Evolutionary conservation across 2,329 filamentous ascomycete species (phyloP), one percentile per base, ranked within the genome.

Genomic region (Cytospora mali): DNA sequence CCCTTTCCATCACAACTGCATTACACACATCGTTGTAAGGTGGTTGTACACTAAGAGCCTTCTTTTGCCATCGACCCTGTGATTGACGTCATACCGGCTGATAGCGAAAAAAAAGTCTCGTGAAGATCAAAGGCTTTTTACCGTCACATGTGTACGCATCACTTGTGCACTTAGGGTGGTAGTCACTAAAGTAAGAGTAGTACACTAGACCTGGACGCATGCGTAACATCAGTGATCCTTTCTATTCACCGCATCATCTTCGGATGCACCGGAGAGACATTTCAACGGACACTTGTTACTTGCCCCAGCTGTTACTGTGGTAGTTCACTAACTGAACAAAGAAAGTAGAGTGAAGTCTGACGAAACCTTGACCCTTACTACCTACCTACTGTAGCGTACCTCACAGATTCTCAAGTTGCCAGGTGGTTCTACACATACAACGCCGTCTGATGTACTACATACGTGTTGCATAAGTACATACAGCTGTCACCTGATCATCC

Each of bases 41-140:
- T n/a, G n/a, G n/a, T n/a, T n/a, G n/a, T n/a, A n/a, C n/a, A n/a
- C n/a, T n/a, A n/a, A n/a, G 50, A 54, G 35, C 27, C 48, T 52
- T 29, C 27, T 10, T 31, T 21, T 11, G 14, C 35, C 35, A 53
- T 51, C 57, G 57, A n/a, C 48, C n/a, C 13, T 16, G n/a, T 27
- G 35, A 25, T 48, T 60, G 57, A 60, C 57, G 57, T 60, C 57
- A 60, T 42, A 16, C 3, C 50, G 46, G 35, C 14, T 23, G 42
- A 46, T 46, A 23, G 42, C n/a, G 27, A 27, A 21, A 59, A 27
- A 49, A 35, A 53, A 28, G 33, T 46, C n/a, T 28, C 28, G 49
- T 53, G 57, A 46, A 31, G 31, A 33, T 35, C 33, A 53, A 46
- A 46, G 42, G 10, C 42, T 46, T 46, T 46, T 46, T 7, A 46